Base-by-base conservation (phyloP, 768 basidiomycete genomes). In the Suillus cothurnatus region DNA sequence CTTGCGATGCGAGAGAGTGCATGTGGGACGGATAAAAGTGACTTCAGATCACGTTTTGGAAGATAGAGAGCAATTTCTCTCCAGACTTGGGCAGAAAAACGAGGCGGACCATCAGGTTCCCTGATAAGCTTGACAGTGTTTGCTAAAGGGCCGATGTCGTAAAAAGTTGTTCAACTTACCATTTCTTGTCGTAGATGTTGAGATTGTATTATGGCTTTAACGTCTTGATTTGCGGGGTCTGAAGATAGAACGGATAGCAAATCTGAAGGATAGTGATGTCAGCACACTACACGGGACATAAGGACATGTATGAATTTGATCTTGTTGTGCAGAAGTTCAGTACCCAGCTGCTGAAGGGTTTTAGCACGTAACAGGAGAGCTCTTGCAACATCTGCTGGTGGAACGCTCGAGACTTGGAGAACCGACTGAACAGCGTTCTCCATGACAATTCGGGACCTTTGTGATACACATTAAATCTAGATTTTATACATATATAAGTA, bases 351-450 rank as follows among this genome's bases (percentile, higher is more conserved):
- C 80, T n/a, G 89, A 80, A 68, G 83, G 65, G 84, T 82, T 77
- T 85, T 85, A n/a, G 88, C 90, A 28, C 90, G 84, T 58, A 91
- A 73, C 50, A 92, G 81, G 66, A 87, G 84, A 61, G 88, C 88
- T 71, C 83, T 85, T 26, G 86, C 85, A 11, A 84, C 75, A 61
- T 82, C 85, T 70, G 82, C 79, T 12, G 84, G 74, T 47, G 83
- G 79, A 50, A 86, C 77, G 14, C 84, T 83, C 21, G 82, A 79
- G 59, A 90, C 81, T 68, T 85, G 82, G 49, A 92, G 79, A 68
- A 88, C 87, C 5, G 89, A 90, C 74, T 90, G 88, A 65, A 90
- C 87, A 56, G 88, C 88, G 73, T 90, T 91, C 79, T 92, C 90
- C 84, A 90, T 85, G 70, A 86, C 80, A 12, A 83, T 83, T 77